Percentiles rank a stretch among this genome's conserved stretches.
phyloP scores from a whole-genome alignment of 2,329 filamentous ascomycete species.

The Scedosporium boydii region DNA sequence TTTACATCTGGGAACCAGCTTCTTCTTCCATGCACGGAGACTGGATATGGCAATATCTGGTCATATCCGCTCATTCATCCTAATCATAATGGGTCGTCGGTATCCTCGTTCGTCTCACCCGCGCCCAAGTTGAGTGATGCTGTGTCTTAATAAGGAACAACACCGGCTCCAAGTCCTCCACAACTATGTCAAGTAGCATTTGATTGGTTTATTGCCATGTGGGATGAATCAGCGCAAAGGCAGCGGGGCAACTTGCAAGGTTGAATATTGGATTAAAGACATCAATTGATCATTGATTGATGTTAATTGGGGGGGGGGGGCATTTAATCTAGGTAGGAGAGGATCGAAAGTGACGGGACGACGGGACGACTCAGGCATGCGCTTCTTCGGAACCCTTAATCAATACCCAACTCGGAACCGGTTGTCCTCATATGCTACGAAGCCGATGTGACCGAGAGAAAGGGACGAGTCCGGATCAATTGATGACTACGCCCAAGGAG shows the following conservation, averaged over 20 bases:
- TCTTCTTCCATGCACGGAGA: background rate
- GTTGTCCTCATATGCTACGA: background rate
- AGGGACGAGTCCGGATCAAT: too few species aligned
- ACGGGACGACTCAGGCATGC: background rate
- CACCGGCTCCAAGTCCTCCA: background rate
- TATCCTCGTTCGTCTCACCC: background rate
- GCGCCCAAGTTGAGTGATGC: background rate
- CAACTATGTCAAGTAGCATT: background rate
- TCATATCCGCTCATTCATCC: background rate
- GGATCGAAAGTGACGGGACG: background rate
- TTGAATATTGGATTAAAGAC: background rate
- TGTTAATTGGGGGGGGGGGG: background rate
- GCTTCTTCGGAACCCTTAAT: slow-evolving; percentile 2
- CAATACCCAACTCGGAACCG: background rate
- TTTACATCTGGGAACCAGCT: background rate
- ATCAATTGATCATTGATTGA: background rate
- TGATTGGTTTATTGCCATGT: background rate
- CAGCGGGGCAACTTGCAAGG: too few species aligned
- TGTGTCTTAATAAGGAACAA: background rate
- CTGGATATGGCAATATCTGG: background rate
- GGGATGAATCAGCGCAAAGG: background rate
- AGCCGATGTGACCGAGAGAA: background rate
- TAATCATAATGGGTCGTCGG: background rate
- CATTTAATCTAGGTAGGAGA: background rate
- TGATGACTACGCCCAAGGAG: too few species aligned